These are phyloP conservation scores for Taphrina populina DNA, from an alignment of 1,139 yeast species.

Conservation along the genomic window DNA sequence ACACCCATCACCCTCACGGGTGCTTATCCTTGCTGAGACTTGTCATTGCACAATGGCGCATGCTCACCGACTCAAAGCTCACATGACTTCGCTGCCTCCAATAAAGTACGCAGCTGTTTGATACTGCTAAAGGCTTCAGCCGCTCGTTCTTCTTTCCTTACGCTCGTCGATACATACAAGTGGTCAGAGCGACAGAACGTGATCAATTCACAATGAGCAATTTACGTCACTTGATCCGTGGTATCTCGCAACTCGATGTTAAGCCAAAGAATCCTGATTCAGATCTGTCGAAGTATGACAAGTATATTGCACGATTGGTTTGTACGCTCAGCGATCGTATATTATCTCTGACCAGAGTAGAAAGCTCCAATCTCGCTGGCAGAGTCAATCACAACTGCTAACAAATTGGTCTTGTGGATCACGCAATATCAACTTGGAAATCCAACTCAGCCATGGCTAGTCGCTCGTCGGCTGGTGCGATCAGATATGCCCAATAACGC, in stretches of 20 bases:
- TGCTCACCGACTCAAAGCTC: no score
- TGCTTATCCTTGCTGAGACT: no score
- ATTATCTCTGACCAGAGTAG: not conserved
- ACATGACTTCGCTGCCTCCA: no score
- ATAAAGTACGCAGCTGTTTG: no score
- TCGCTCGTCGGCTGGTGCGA: constrained; percentile 59
- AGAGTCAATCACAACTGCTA: constrained; percentile 17
- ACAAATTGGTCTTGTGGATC: constrained; percentile 28
- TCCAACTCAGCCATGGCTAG: constrained; percentile 64
- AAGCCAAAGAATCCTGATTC: constrained; percentile 12
- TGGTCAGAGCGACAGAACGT: no score
- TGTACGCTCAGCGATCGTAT: not conserved
- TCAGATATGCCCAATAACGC: constrained; percentile 49
- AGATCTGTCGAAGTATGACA: constrained; percentile 26
- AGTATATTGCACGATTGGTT: constrained; percentile 24
- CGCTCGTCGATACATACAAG: no score
- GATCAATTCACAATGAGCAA: no score
- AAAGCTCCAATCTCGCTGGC: constrained; percentile 21
- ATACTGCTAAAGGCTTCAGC: no score
- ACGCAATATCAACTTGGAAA: constrained; percentile 8
- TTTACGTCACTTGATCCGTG: constrained; percentile 21
- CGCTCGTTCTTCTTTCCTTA: no score
- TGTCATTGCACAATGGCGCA: no score
- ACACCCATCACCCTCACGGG: no score
- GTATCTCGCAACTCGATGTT: constrained; percentile 25